A percentile compares a stretch with the other conserved stretches of the same genome.
These are phyloP conservation scores for Ceratopteris richardii DNA, from an alignment of 75 land plant genomes.

Conservation along the genomic window DNA sequence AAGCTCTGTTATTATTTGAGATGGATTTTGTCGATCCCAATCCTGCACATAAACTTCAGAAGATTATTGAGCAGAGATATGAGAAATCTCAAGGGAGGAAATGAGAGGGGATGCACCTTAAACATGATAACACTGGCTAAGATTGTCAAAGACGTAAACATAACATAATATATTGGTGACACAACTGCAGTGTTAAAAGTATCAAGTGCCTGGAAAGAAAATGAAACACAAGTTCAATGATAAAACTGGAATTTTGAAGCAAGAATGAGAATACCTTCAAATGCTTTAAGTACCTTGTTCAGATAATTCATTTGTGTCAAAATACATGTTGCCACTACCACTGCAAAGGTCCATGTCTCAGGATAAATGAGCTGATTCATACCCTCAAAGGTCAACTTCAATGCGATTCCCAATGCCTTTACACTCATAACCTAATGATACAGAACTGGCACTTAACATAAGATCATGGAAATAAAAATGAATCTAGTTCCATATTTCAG, in stretches of 20 bases:
- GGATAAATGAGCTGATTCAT: not conserved
- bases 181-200: slow-evolving; percentile 67
- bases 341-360: not conserved
- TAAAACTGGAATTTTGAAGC: not conserved
- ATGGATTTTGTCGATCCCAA: slow-evolving; percentile 51
- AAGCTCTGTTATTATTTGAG: slow-evolving; percentile 43
- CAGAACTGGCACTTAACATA: not conserved
- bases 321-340: not conserved
- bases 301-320: slow-evolving; percentile 12
- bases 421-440: not conserved
- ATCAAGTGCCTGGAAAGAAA: slow-evolving; percentile 55
- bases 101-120: slow-evolving; percentile 29
- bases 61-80: not conserved
- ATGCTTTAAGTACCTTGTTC: slow-evolving; percentile 60
- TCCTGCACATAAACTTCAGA: slow-evolving; percentile 30
- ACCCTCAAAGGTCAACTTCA: not conserved
- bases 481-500: too few relatives aligned
- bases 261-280: not conserved
- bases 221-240: not conserved
- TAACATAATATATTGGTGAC: slow-evolving; percentile 72
- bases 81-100: not conserved
- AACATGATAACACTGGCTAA: slow-evolving; percentile 80
- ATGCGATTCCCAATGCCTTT: not conserved
- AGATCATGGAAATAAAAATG: too few relatives aligned
- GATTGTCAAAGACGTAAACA: slow-evolving; percentile 68